Conservation (phyloP, 1,139 yeast genomes). For the Saccharomyces hybrid region DNA sequence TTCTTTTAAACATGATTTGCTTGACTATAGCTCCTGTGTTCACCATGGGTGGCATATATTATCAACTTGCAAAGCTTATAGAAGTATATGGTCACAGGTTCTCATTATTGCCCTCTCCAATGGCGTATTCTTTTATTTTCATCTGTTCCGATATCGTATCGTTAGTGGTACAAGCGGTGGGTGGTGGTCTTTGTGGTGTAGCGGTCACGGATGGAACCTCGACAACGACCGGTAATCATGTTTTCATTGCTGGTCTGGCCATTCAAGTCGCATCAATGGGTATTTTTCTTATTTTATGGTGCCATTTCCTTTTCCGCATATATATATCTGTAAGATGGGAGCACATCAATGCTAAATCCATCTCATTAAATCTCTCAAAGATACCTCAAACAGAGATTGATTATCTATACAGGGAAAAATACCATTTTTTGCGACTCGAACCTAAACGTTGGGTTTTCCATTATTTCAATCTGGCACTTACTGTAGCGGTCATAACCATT, state of each 20-base stretch:
- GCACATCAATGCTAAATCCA: slow-evolving; percentile 16
- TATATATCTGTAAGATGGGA: slow-evolving; percentile 34
- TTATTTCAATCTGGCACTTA: slow-evolving; percentile 46
- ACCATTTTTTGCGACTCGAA: slow-evolving; percentile 17
- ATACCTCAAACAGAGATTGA: slow-evolving; percentile 26
- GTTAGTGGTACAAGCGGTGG: slow-evolving; percentile 69
- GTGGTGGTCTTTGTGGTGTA: slow-evolving; percentile 66
- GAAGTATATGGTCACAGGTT: slow-evolving; percentile 59
- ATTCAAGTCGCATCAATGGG: slow-evolving; percentile 73
- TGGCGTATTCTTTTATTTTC: slow-evolving; percentile 66
- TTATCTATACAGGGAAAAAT: slow-evolving; percentile 23
- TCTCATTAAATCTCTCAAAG: slow-evolving; percentile 26
- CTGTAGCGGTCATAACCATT: slow-evolving; percentile 49
- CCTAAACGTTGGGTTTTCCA: slow-evolving; percentile 35
- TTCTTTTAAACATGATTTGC: slow-evolving; percentile 58
- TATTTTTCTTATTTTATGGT: slow-evolving; percentile 51
- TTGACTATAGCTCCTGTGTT: slow-evolving; percentile 83
- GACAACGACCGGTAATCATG: slow-evolving; percentile 53
- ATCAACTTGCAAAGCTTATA: slow-evolving; percentile 63
- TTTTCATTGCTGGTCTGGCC: slow-evolving; percentile 78
- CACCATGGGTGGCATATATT: slow-evolving; percentile 82
- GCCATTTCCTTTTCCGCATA: slow-evolving; percentile 44
- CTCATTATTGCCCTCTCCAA: slow-evolving; percentile 56
- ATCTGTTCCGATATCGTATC: slow-evolving; percentile 62
- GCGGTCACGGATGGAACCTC: slow-evolving; percentile 33